Percentiles rank a stretch among this genome's conserved stretches.
phyloP scores from a whole-genome alignment of 805 yeast species.

The Myxozyma udenii region DNA sequence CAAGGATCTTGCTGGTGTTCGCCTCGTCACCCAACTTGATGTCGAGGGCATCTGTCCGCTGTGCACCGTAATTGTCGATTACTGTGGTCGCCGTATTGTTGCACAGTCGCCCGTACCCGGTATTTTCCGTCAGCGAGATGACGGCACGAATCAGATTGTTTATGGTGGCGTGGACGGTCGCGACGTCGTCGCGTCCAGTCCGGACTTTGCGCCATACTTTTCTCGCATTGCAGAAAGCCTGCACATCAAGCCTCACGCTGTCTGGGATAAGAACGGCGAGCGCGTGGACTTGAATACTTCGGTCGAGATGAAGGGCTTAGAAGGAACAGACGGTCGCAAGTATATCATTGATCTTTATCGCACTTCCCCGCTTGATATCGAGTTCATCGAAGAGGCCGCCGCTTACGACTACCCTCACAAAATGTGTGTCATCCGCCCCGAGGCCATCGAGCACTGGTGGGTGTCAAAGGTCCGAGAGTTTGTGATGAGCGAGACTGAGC shows the following conservation, averaged over 20 bases:
- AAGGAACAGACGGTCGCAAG: constrained; percentile 79
- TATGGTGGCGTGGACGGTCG: constrained; percentile 73
- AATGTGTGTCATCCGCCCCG: constrained; percentile 74
- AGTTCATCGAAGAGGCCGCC: constrained; percentile 58
- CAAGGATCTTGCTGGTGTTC: constrained; percentile 75
- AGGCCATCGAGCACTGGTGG: constrained; percentile 92
- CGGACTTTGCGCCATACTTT: constrained; percentile 55
- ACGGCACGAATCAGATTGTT: constrained; percentile 51
- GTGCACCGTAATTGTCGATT: constrained; percentile 84
- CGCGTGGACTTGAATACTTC: constrained; percentile 59
- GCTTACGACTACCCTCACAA: constrained; percentile 66
- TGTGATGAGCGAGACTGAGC: constrained; percentile 51
- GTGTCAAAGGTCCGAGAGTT: constrained; percentile 57
- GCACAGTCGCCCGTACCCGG: constrained; percentile 98
- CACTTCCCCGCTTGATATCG: constrained; percentile 79
- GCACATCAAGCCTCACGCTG: constrained; percentile 70
- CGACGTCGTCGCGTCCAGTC: constrained; percentile 49
- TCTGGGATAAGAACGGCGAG: constrained; percentile 48
- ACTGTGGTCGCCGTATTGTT: constrained; percentile 79
- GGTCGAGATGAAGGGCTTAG: constrained; percentile 77
- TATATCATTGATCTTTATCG: constrained; percentile 83
- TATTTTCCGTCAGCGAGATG: constrained; percentile 50
- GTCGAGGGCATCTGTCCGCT: constrained; percentile 62
- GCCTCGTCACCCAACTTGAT: constrained; percentile 64
- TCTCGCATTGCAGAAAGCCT: constrained; percentile 64